phyloP scores from a whole-genome alignment of 805 yeast species.

The Deakozyma indianensis region DNA sequence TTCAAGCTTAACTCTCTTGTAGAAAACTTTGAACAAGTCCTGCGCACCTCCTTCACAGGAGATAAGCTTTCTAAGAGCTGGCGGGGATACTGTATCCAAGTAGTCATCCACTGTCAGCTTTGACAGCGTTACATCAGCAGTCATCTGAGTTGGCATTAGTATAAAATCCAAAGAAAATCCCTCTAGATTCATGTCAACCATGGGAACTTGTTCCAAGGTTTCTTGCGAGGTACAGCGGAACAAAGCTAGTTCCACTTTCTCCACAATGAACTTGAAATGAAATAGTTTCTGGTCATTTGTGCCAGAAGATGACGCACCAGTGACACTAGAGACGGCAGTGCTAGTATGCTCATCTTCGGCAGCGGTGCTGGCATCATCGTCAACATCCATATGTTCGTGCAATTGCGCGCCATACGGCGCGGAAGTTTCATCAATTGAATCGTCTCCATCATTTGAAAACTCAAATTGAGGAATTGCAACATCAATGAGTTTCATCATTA shows the following conservation, averaged over 20 bases:
- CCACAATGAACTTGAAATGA: slow-evolving; percentile 62
- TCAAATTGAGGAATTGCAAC: slow-evolving; percentile 45
- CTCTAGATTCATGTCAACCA: slow-evolving; percentile 63
- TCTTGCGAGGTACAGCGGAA: slow-evolving; percentile 52
- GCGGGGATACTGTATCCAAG: slow-evolving; percentile 45
- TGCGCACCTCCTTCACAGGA: slow-evolving; percentile 38
- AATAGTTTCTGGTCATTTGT: slow-evolving; percentile 41
- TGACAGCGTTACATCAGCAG: slow-evolving; percentile 45
- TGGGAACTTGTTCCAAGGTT: slow-evolving; percentile 45
- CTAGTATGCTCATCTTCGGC: slow-evolving; percentile 5
- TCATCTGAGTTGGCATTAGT: slow-evolving; percentile 47
- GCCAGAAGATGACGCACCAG: background rate
- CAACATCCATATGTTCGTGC: background rate
- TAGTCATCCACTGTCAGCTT: slow-evolving; percentile 64
- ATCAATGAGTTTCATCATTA: slow-evolving; percentile 65
- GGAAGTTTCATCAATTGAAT: slow-evolving; percentile 2
- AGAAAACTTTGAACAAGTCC: slow-evolving; percentile 45
- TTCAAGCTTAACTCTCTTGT: slow-evolving; percentile 41
- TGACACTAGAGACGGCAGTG: background rate
- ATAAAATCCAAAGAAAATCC: slow-evolving; percentile 43
- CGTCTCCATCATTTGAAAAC: slow-evolving; percentile 2
- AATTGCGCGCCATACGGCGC: background rate
- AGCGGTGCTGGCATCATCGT: slow-evolving; percentile 8
- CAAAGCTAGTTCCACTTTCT: slow-evolving; percentile 43
- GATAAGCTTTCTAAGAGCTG: slow-evolving; percentile 52